Base-by-base conservation (phyloP, 805 yeast genomes). In the Pichia deserticola region DNA sequence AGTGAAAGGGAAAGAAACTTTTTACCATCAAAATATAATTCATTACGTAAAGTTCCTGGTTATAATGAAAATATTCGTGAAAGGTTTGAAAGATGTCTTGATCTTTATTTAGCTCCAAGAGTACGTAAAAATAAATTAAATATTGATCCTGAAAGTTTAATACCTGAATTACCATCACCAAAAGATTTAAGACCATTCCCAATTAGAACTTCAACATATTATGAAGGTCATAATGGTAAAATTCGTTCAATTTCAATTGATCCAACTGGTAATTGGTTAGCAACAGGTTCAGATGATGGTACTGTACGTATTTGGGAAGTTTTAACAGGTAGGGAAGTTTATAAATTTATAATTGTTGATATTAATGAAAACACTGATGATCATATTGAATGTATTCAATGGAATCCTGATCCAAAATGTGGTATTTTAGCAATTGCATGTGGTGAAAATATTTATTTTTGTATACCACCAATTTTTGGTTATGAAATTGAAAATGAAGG, bases 271-370 rank as follows among this genome's bases (percentile, higher is more conserved):
- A 74, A 85, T 59, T 93, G 96, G 93, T 73, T 93, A 50, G 99
- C 99, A 25, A 93, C 99, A 4, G 99, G 97, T 51, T 86, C 96
- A 15, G 98, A 93, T 65, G 99, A 93, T 65, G 98, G 98, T 49
- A 78, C 90, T 15, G 90, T 93, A 7, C 78, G 97, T 58, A 77
- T 93, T n/a, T 93, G 99, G 98, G 99, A 93, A 71, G 83, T 89
- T 20, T 71, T 89, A 52, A 88, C 97, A 5, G 99, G 99, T 43
- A 82, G 99, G 69, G 95, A 92, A 72, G 87, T 92, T 46, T 87
- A 79, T 75, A 78, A 79, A 53, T 72, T 78, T n/a, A 55, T 54
- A 7, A 75, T 79, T 35, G 60, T 65, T 29, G 68, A 77, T 48
- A 72, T 72, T 35, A 76, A 75, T 42, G 81, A 79, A 48, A 71